Evolutionary conservation across 441 rosid species (phyloP).

Genomic region (Corymbia citriodora): DNA sequence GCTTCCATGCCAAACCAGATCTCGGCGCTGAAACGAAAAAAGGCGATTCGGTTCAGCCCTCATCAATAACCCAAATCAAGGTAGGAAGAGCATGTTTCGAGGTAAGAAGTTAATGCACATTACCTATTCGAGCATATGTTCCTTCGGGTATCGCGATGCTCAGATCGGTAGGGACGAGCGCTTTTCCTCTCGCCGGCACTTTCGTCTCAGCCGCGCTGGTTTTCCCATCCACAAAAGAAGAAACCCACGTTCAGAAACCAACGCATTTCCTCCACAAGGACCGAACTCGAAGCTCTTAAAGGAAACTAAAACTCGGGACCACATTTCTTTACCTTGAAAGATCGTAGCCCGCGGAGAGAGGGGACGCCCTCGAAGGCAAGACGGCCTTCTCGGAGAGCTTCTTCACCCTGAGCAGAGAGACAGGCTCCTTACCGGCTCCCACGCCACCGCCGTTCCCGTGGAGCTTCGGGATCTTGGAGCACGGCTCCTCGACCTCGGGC

Average conservation of each 20-base stretch:
- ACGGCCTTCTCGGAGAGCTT: constrained; percentile 76
- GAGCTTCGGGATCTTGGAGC: constrained; percentile 44
- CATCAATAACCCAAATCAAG: neutral
- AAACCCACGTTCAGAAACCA: neutral
- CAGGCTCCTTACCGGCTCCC: neutral
- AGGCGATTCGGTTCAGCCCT: neutral
- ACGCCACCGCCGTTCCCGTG: constrained; percentile 19
- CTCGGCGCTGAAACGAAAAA: constrained; percentile 47
- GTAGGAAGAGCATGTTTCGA: neutral
- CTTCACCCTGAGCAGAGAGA: constrained; percentile 46
- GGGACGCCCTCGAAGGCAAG: constrained; percentile 64
- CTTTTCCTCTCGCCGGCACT: constrained; percentile 84
- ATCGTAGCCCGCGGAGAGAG: constrained; percentile 83
- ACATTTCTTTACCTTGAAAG: constrained; percentile 46
- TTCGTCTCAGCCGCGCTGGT: constrained; percentile 46
- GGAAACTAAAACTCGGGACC: neutral
- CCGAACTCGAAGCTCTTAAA: neutral
- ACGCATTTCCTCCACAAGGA: neutral
- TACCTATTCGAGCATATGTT: constrained; percentile 87
- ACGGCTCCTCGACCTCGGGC: constrained; percentile 30
- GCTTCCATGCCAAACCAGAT: constrained; percentile 79
- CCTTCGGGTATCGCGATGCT: constrained; percentile 74
- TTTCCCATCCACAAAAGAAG: neutral
- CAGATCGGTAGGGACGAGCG: constrained; percentile 70
- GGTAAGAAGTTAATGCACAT: neutral